Percentiles rank a stretch among this genome's conserved stretches.
These are phyloP conservation scores for Selenicereus undatus DNA, from an alignment of 148 eudicot species.

Conservation along the genomic window DNA sequence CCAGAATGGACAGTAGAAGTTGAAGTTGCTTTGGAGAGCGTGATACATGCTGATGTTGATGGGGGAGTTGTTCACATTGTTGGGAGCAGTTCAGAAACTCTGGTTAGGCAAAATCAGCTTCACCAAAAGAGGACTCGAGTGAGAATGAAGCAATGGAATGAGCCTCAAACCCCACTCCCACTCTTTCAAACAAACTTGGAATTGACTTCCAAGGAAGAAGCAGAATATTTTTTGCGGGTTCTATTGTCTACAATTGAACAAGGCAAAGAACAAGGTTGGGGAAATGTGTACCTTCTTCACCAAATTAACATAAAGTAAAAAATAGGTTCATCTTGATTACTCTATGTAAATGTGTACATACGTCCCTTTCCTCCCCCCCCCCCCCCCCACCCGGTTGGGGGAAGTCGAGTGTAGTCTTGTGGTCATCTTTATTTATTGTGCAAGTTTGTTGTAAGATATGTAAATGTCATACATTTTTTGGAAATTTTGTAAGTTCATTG, in stretches of 20 bases:
- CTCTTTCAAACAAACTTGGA: conserved; percentile 75
- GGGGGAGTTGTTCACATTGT: conserved; percentile 67
- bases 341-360: conserved; percentile 1
- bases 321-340: not conserved
- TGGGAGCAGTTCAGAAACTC: conserved; percentile 64
- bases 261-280: conserved; percentile 82
- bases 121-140: conserved; percentile 36
- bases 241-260: conserved; percentile 51
- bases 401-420: too few relatives aligned
- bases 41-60: conserved; percentile 67
- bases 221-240: conserved; percentile 54
- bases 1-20: conserved; percentile 67
- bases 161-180: conserved; percentile 51
- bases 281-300: conserved; percentile 60
- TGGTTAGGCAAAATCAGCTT: conserved; percentile 45
- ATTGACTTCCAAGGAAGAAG: conserved; percentile 52
- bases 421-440: too few relatives aligned
- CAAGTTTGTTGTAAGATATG: not conserved
- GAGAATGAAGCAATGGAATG: conserved; percentile 42
- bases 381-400: too few relatives aligned
- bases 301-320: conserved; percentile 53
- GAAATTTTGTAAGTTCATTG: not conserved
- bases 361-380: not conserved
- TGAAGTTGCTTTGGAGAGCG: conserved; percentile 65
- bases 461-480: not conserved